Base-by-base conservation (phyloP, 306 rosid genomes). In the Quercus cerris region DNA sequence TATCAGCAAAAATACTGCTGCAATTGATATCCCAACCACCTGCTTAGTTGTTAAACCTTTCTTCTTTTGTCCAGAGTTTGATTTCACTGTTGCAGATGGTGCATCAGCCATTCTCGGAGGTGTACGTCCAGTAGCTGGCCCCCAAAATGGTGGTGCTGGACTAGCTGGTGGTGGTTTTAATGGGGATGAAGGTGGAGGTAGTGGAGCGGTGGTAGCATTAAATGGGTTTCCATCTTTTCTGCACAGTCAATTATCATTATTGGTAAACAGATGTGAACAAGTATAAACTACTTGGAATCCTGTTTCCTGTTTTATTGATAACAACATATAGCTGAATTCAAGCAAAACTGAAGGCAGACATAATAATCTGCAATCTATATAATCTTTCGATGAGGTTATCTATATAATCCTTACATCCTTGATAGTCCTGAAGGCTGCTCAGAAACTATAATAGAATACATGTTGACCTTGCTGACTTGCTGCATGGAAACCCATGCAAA, bases 211-310 rank as follows among this genome's bases (percentile, higher is more conserved):
- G 66, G 94, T 86, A 30, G 88, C 62, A 85, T 88, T 87, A 76
- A 92, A 92, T 17, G 74, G 97, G 81, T 94, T 92, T 86, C 98
- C 98, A 83, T 88, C 93, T 68, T 80, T 88, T 76, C 98, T 94
- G 98, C 86, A 85, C 27, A 55, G 77, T 23, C 71, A 35, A 80
- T 76, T 59, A 79, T 49, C 76, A 71, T 56, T 62, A 76, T 78
- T 80, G 52, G 67, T 67, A 74, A 81, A 68, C 44, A 81, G 64
- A 78, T 74, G 55, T 35, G 64, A 51, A 71, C 52, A 82, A 10
- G 51, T 38, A 63, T 38, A 13, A 15, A 66, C 56, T 59, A 70
- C 38, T 31, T 63, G n/a, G 30, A 57, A 64, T 66, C 28, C 67
- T 25, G 4, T 66, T 70, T 79, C 17, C 25, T 77, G 52, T 22